phyloP scores from a whole-genome alignment of 2,329 filamentous ascomycete species.

The Aureobasidium subglaciale region DNA sequence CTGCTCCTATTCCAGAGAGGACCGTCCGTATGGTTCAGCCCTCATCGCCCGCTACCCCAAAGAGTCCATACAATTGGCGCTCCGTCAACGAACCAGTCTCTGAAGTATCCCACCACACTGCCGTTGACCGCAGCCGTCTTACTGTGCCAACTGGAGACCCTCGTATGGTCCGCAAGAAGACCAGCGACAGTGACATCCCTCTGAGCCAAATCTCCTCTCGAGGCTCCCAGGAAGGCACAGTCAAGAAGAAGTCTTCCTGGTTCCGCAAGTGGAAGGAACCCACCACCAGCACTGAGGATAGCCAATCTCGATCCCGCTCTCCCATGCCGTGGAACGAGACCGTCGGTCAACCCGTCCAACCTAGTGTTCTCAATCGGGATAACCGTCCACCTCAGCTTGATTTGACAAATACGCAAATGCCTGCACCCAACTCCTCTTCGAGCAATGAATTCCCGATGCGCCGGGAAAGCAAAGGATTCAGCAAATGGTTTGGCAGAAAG shows the following conservation, averaged over 20 bases:
- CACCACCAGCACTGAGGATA: not conserved
- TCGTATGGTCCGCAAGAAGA: conserved; percentile 17
- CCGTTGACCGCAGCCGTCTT: conserved; percentile 12
- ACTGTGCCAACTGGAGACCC: conserved; percentile 16
- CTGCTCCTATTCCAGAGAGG: conserved; percentile 33
- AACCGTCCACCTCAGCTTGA: conserved; percentile 25
- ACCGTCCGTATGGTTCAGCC: conserved; percentile 54
- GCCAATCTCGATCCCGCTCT: not conserved
- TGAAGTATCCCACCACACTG: conserved; percentile 6
- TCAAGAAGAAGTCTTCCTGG: conserved; percentile 42
- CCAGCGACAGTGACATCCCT: conserved; percentile 19
- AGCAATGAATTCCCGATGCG: conserved; percentile 41
- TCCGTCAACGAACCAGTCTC: conserved; percentile 21
- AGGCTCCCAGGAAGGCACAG: conserved; percentile 18
- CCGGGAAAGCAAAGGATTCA: conserved; percentile 34
- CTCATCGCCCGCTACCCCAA: conserved; percentile 45
- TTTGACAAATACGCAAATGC: conserved; percentile 8
- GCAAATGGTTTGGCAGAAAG: conserved; percentile 48
- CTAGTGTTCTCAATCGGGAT: conserved; percentile 25
- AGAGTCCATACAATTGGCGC: conserved; percentile 48
- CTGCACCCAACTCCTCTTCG: conserved; percentile 22
- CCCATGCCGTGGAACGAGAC: conserved; percentile 13
- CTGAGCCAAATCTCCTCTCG: conserved; percentile 14
- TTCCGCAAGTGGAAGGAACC: conserved; percentile 26
- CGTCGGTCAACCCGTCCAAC: conserved; percentile 19